Evolutionary conservation across 352 stramenopile genomes (phyloP), one percentile per base, ranked within the genome.

Genomic region (Globisporangium paddicum): DNA sequence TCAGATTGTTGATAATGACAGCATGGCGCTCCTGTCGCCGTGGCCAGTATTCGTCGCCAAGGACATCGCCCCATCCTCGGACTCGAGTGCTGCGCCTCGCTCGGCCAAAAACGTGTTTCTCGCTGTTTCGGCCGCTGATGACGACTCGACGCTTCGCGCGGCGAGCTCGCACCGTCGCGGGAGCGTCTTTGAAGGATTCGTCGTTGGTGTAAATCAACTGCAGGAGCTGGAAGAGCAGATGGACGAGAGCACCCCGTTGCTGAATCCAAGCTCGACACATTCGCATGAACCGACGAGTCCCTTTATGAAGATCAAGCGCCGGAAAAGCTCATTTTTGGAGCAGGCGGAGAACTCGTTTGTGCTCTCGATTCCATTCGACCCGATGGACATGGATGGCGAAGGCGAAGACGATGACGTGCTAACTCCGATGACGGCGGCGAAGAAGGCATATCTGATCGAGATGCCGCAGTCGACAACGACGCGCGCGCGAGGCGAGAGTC

Each of bases 11-110:
- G 68, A 67, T 4, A 81, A 83, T 21, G 71, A 90, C 60, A 78
- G 66, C 41, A 73, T 90, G 14, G 73, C 74, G 8, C 72, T 63
- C 35, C 60, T 93, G 0, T 89, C 80, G 14, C 79, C 80, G 11
- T 93, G 83, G 83, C 81, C 83, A 16, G 80, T 93, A 51, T 79
- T 93, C 66, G 71, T 93, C 28, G 83, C 81, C 10, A 90, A 90
- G 52, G 82, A 89, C 25, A 71, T 42, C 19, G 26, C 23, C 73
- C 30, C 42, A 50, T 6, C 54, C 63, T 35, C 47, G n/a, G 58
- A 69, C 19, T 46, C 30, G 32, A 48, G 34, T 45, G 41, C 54
- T 9, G 60, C n/a, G 38, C 60, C 53, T 23, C 50, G 59, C 57
- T 66, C 69, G 8, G 68, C 73, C 23, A 91, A 84, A 55, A 93